Conservation (phyloP, 441 rosid species). For the Pelargonium fulgidum region DNA sequence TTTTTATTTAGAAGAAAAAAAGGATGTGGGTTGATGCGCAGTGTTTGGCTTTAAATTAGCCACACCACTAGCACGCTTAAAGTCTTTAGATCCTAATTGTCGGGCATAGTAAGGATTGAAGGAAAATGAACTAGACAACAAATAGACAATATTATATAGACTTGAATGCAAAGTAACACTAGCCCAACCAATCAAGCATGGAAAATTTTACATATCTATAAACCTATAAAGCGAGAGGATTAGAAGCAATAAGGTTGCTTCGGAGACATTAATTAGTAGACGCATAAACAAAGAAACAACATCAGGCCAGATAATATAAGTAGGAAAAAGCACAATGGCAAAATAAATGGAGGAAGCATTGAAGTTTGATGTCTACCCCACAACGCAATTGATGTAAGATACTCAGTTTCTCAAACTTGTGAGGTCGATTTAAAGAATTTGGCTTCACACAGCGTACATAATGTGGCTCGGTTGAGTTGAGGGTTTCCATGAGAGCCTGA, state of each 20-base stretch:
- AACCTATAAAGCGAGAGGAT: slow-evolving; percentile 1
- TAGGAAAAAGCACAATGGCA: neutral
- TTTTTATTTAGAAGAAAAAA: too few relatives aligned
- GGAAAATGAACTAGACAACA: too few relatives aligned
- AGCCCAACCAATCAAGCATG: too few relatives aligned
- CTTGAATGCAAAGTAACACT: too few relatives aligned
- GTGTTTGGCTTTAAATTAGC: too few relatives aligned
- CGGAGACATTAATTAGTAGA: neutral
- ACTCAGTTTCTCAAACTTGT: slow-evolving; percentile 83
- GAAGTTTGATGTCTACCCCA: slow-evolving; percentile 52
- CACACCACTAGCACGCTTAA: too few relatives aligned
- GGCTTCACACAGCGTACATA: slow-evolving; percentile 99
- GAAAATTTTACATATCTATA: too few relatives aligned
- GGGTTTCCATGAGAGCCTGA: slow-evolving; percentile 84
- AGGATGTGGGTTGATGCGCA: too few relatives aligned
- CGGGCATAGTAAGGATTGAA: too few relatives aligned
- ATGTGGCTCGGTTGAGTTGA: slow-evolving; percentile 93
- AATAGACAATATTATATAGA: too few relatives aligned
- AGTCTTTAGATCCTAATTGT: too few relatives aligned
- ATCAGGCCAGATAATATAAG: neutral
- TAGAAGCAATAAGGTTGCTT: neutral
- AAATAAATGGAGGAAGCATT: neutral
- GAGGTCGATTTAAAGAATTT: slow-evolving; percentile 90
- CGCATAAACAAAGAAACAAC: slow-evolving; percentile 7
- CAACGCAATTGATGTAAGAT: slow-evolving; percentile 90